Base-by-base conservation (phyloP, 768 basidiomycete species). In the Lactifluus piperatus region DNA sequence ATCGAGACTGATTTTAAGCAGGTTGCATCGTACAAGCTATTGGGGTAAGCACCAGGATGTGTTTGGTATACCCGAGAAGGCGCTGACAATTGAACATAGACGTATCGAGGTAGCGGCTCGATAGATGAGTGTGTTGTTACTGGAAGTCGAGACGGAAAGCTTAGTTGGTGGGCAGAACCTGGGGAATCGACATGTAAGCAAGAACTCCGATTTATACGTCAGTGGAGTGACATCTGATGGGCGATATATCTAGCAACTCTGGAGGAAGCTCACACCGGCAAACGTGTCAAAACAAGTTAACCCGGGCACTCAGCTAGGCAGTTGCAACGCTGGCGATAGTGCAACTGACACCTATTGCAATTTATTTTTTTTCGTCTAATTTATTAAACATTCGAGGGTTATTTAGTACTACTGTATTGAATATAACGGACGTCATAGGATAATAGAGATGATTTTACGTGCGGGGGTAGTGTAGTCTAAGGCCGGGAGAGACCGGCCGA, bases 101-200 rank as follows among this genome's bases (percentile, higher is more conserved):
- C 27, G 32, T 54, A 36, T 27, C 54, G 48, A 45, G 41, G 56
- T 45, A 47, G 37, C 18, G 45, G 24, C 2, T 7, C 44, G 24
- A 34, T 27, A 16, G 55, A 63, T 14, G 50, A 32, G 16, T 52
- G 26, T 18, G 44, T 65, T 22, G 62, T 65, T 16, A 65, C 64
- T 16, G 64, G 64, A 22, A 65, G 51, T 39, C 52, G 56, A 39
- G 62, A 65, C 13, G 64, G 64, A 29, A 65, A 48, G 55, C 49
- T 65, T 34, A 51, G 39, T 22, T 65, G 64, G 64, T 65, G 62
- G 62, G 43, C 51, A 20, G 63, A 65, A 27, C 54, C 61, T 26
- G 44, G 32, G 44, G 49, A 32, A 50, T 54, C n/a, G 24, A 26
- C 22, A 60, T 49, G 58, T 61, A 26, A 61, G 62, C 30, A 13